phyloP scores from a whole-genome alignment of 2,329 filamentous ascomycete species.

The Fusarium nematophilum region DNA sequence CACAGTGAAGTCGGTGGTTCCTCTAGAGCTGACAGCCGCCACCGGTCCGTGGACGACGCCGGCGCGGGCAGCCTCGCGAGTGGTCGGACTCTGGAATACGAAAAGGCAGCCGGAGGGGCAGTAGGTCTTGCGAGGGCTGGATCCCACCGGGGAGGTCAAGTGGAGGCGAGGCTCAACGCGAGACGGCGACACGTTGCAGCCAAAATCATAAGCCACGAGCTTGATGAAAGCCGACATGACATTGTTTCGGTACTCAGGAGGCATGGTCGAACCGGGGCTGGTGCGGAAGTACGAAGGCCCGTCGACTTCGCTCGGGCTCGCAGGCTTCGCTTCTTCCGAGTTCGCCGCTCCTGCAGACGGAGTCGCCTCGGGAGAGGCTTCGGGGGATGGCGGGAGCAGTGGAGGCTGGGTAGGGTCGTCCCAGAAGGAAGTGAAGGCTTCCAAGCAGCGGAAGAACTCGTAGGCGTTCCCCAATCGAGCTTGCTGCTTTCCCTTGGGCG shows the following conservation, averaged over 20 bases:
- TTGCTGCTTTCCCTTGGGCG: constrained; percentile 63
- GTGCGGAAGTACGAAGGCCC: constrained; percentile 51
- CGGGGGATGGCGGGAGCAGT: constrained; percentile 49
- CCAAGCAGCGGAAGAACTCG: constrained; percentile 73
- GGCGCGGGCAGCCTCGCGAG: constrained; percentile 69
- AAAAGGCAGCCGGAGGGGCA: constrained; percentile 70
- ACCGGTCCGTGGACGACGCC: constrained; percentile 72
- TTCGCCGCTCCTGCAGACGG: constrained; percentile 15
- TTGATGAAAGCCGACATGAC: constrained; percentile 71
- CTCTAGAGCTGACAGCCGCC: constrained; percentile 68
- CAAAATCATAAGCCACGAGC: constrained; percentile 73
- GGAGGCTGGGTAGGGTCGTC: constrained; percentile 64
- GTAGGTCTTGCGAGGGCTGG: constrained; percentile 60
- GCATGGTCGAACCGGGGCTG: constrained; percentile 65
- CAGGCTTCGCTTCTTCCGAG: constrained; percentile 19
- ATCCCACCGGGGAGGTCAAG: constrained; percentile 54
- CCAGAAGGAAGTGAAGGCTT: constrained; percentile 70
- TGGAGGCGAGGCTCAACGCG: constrained; percentile 70
- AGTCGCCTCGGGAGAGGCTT: constrained; percentile 41
- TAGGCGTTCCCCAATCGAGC: constrained; percentile 71
- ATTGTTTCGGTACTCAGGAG: constrained; percentile 66
- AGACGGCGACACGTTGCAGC: constrained; percentile 68
- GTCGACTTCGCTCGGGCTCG: constrained; percentile 25
- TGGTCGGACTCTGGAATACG: constrained; percentile 68
- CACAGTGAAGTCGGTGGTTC: constrained; percentile 61